Conservation (phyloP, 2,329 filamentous ascomycete genomes). For the Colletotrichum viniferum region DNA sequence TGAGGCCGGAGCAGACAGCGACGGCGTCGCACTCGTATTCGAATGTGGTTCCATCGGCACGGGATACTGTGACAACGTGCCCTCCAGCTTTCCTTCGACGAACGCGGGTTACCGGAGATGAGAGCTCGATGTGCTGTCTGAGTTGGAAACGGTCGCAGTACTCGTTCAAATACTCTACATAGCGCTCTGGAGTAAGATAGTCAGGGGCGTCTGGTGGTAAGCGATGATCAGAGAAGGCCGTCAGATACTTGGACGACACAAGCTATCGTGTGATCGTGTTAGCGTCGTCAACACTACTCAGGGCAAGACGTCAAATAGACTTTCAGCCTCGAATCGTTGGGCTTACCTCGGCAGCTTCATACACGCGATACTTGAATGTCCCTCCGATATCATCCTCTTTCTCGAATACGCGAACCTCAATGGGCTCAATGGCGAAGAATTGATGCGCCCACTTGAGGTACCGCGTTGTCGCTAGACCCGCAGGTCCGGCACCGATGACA, state of each 20-base stretch:
- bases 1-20: conserved; percentile 49
- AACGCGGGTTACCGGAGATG: conserved; percentile 34
- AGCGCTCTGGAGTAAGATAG: conserved; percentile 44
- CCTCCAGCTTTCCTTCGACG: neutral
- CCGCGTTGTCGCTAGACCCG: conserved; percentile 46
- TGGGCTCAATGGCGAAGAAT: conserved; percentile 39
- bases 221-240: conserved; percentile 54
- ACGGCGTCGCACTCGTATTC: conserved; percentile 45
- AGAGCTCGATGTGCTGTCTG: conserved; percentile 39
- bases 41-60: neutral
- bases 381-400: conserved; percentile 47
- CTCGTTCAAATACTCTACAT: conserved; percentile 45
- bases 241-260: conserved; percentile 55
- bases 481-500: conserved; percentile 48
- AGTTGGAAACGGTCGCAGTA: conserved; percentile 45
- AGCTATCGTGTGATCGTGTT: conserved; percentile 23
- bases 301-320: neutral
- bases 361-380: conserved; percentile 51
- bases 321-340: neutral
- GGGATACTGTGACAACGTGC: neutral
- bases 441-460: conserved; percentile 44
- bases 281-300: neutral
- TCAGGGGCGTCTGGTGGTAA: conserved; percentile 45
- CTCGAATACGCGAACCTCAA: conserved; percentile 51
- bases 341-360: conserved; percentile 48